A percentile compares a stretch with the other conserved stretches of the same genome.
phyloP scores from a whole-genome alignment of 2,329 filamentous ascomycete species.

The Colletotrichum lini region DNA sequence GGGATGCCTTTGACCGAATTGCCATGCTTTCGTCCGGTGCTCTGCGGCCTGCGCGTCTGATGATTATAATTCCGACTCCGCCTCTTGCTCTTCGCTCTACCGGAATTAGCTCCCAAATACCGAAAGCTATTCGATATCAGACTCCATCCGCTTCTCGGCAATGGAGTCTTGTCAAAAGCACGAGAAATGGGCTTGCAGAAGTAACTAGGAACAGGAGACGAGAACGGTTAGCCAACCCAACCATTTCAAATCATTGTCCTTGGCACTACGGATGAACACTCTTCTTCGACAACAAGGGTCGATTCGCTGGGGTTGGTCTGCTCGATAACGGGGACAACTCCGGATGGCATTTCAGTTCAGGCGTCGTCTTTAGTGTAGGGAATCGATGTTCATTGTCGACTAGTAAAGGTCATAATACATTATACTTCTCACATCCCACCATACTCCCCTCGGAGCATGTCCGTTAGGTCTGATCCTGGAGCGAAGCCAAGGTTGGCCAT shows the following conservation, averaged over 20 bases:
- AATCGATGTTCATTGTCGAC: constrained; percentile 23
- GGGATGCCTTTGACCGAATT: background rate
- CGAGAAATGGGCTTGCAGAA: constrained; percentile 8
- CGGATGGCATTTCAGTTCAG: background rate
- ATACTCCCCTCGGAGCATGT: constrained; percentile 60
- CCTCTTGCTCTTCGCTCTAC: background rate
- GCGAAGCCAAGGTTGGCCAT: constrained; percentile 78
- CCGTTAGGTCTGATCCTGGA: constrained; percentile 71
- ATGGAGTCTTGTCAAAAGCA: background rate
- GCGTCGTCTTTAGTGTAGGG: background rate
- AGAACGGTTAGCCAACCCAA: constrained; percentile 21
- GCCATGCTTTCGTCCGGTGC: background rate
- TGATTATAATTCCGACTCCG: constrained; percentile 18
- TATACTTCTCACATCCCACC: constrained; percentile 45
- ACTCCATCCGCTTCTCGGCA: background rate
- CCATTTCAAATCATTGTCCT: background rate
- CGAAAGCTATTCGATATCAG: background rate
- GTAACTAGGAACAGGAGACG: constrained; percentile 4
- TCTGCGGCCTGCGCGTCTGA: background rate
- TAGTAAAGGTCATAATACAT: constrained; percentile 34
- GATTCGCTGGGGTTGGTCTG: background rate
- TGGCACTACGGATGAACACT: constrained; percentile 26
- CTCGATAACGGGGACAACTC: background rate
- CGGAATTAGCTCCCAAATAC: background rate
- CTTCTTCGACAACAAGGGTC: background rate